These are phyloP conservation scores for Lipomyces yamadae DNA, from an alignment of 805 yeast species.

Conservation along the genomic window DNA sequence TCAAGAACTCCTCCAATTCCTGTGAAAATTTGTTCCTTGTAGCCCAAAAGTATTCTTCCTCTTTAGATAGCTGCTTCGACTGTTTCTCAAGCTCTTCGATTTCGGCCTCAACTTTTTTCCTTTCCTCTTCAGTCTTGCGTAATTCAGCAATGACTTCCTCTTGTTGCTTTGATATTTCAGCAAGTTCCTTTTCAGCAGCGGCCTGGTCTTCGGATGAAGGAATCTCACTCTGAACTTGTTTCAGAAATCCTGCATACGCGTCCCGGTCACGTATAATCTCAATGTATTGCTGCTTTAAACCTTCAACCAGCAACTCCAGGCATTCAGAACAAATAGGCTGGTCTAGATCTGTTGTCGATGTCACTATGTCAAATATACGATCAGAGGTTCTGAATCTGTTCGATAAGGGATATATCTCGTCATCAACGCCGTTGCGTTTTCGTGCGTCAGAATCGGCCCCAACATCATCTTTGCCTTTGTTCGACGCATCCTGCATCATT, in stretches of 20 bases:
- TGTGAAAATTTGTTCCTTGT: slow-evolving; percentile 62
- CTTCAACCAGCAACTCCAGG: slow-evolving; percentile 65
- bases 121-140: slow-evolving; percentile 48
- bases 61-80: slow-evolving; percentile 44
- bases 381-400: slow-evolving; percentile 24
- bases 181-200: slow-evolving; percentile 55
- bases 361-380: slow-evolving; percentile 55
- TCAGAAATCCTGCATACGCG: slow-evolving; percentile 71
- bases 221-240: slow-evolving; percentile 55
- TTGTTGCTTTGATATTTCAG: slow-evolving; percentile 51
- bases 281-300: slow-evolving; percentile 71
- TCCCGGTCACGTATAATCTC: slow-evolving; percentile 78
- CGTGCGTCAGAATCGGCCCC: slow-evolving; percentile 6
- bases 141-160: slow-evolving; percentile 46
- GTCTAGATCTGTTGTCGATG: slow-evolving; percentile 75
- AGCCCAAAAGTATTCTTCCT: slow-evolving; percentile 55
- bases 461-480: background rate
- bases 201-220: slow-evolving; percentile 53
- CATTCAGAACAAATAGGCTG: slow-evolving; percentile 91
- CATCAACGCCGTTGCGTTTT: slow-evolving; percentile 2
- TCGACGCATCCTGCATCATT: slow-evolving; percentile 10
- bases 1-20: slow-evolving; percentile 55
- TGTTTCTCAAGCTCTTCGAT: slow-evolving; percentile 52
- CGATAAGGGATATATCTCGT: slow-evolving; percentile 21
- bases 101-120: slow-evolving; percentile 55